Percentiles rank a stretch among this genome's conserved stretches.
phyloP scores from a whole-genome alignment of 1,139 yeast species.

The Candida freyschussii region DNA sequence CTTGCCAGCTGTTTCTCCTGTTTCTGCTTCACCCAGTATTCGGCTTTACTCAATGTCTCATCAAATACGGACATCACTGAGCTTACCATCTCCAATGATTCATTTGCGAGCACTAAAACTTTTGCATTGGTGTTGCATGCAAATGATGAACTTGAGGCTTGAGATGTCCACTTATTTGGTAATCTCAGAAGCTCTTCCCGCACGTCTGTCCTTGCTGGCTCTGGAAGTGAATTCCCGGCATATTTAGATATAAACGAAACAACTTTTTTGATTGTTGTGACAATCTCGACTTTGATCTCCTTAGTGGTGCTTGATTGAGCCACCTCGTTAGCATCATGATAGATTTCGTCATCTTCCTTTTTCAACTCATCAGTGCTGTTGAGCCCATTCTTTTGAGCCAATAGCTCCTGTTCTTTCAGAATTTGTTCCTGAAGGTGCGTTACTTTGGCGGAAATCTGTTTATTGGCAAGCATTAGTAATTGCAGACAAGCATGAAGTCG shows the following conservation, averaged over 20 bases:
- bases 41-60: constrained; percentile 79
- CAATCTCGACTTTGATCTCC: constrained; percentile 73
- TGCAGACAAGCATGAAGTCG: constrained; percentile 71
- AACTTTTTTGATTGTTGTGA: constrained; percentile 83
- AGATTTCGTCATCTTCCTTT: constrained; percentile 26
- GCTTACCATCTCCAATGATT: constrained; percentile 81
- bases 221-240: constrained; percentile 67
- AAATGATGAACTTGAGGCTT: constrained; percentile 17
- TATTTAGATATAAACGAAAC: constrained; percentile 82
- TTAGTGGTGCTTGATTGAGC: constrained; percentile 20
- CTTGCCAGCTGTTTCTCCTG: constrained; percentile 24
- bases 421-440: constrained; percentile 49
- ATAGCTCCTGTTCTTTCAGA: constrained; percentile 36
- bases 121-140: constrained; percentile 51
- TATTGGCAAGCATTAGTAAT: constrained; percentile 70
- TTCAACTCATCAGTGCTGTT: constrained; percentile 14
- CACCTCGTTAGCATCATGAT: constrained; percentile 27
- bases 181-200: constrained; percentile 71
- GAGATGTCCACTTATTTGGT: constrained; percentile 56
- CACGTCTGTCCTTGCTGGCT: constrained; percentile 82
- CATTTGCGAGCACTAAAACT: constrained; percentile 78
- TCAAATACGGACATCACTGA: constrained; percentile 80
- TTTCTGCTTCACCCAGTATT: constrained; percentile 59
- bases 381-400: constrained; percentile 27
- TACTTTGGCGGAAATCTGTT: constrained; percentile 63